A percentile compares a stretch with the other conserved stretches of the same genome.
Evolutionary conservation across 345 rosid genomes (phyloP).

Genomic region (Heritiera fomes): DNA sequence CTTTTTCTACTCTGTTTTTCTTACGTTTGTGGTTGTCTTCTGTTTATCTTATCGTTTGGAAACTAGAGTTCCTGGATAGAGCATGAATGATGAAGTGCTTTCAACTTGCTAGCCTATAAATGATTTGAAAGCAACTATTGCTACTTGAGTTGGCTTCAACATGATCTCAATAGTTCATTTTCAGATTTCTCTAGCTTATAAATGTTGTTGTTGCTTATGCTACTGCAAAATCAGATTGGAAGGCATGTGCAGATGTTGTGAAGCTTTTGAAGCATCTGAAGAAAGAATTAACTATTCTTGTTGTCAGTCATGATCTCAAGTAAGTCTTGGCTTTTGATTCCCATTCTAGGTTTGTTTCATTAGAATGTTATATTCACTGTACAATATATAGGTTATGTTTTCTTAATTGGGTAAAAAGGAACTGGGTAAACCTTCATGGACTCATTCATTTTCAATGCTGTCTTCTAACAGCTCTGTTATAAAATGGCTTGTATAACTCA

Average conservation of each 20-base stretch:
- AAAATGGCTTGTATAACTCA: neutral
- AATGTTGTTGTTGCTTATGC: slow-evolving; percentile 6
- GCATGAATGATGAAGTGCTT: neutral
- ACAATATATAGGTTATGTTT: neutral
- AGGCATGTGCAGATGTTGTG: slow-evolving; percentile 84
- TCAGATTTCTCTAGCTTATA: neutral
- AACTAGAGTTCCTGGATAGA: slow-evolving; percentile 6
- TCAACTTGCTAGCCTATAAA: neutral
- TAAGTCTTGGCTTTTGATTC: slow-evolving; percentile 35
- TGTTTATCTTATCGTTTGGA: neutral
- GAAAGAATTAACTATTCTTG: slow-evolving; percentile 78
- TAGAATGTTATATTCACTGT: neutral
- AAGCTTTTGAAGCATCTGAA: slow-evolving; percentile 86
- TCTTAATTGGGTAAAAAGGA: neutral
- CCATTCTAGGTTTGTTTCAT: slow-evolving; percentile 15
- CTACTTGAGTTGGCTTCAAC: neutral
- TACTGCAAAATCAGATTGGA: slow-evolving; percentile 67
- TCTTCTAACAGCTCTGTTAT: slow-evolving; percentile 8
- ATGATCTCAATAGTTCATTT: neutral
- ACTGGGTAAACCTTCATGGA: slow-evolving; percentile 1
- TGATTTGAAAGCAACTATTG: neutral
- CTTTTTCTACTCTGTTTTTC: slow-evolving; percentile 26
- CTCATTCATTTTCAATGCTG: neutral
- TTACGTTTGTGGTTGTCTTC: neutral
- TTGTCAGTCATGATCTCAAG: slow-evolving; percentile 95